Base-by-base conservation (phyloP, 306 rosid species). In the Potentilla sterilis region DNA sequence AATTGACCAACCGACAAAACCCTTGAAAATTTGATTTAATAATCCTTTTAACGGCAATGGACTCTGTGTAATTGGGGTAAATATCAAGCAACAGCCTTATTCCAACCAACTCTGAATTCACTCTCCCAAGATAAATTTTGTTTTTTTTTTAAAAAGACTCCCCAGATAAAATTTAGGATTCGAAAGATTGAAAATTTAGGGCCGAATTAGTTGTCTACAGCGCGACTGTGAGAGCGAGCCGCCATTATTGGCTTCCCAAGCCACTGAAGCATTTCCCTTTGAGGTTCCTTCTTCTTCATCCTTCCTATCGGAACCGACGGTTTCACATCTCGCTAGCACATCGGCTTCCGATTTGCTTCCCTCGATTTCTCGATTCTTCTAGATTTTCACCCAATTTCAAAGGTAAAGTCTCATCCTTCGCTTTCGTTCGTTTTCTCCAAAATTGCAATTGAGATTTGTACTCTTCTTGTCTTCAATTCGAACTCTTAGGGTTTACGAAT, bases 241-340 rank as follows among this genome's bases (percentile, higher is more conserved):
- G 82, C 80, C 84, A 74, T 84, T 63, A 70, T 70, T 80, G 78
- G 47, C 35, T 73, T 28, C 14, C 14, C 54, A 18, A 72, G 76
- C 78, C 73, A 78, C 70, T 81, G 9, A 24, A 78, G 81, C 87
- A 66, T 55, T 75, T 49, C 28, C 66, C 54, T 66, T 62, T n/a
- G n/a, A n/a, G n/a, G n/a, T n/a, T n/a, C n/a, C n/a, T n/a, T 4
- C 69, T 34, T 67, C 38, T 12, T 38, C 76, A 15, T 63, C 55
- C 61, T 72, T 62, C 64, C 48, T n/a, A n/a, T n/a, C n/a, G n/a
- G 28, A 28, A 28, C 28, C 16, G 22, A 37, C 76, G 63, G 58
- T 82, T 54, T 61, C 58, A 13, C 75, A 34, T 66, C 61, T 80
- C 70, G 18, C 63, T 1, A 10, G 18, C 61, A 19, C 82, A 87